Base-by-base conservation (phyloP, 2,329 filamentous ascomycete genomes). In the Fusarium cyanostomum region DNA sequence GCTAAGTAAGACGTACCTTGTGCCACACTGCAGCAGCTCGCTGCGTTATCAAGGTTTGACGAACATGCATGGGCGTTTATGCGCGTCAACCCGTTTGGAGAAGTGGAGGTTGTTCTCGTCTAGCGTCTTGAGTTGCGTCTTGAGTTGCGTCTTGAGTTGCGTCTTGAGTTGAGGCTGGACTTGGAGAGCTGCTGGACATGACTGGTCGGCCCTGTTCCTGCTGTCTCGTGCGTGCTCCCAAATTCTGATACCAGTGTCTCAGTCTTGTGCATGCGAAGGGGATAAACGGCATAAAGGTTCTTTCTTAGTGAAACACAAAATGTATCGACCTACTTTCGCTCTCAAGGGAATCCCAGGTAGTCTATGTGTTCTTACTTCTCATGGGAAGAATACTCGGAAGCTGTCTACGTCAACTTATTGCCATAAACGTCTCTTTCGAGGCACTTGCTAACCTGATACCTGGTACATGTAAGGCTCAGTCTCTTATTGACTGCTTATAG, bases 291-390 rank as follows among this genome's bases (percentile, higher is more conserved):
- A 38, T 49, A 16, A n/a, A 31, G 16, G 18, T 16, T 24, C n/a
- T 26, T 24, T 2, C 24, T 21, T 10, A 24, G 27, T 49, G 45
- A 49, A 49, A 49, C 45, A 16, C 34, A 38, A 21, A 11, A 28
- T 49, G 45, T 39, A 30, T 28, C 44, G 21, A 48, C 31, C 10
- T 48, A 21, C 33, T 27, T 12, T 35, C n/a, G 15, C 43, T 48
- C 34, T 24, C 45, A 49, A 49, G 45, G 45, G 45, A 30, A 49
- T 49, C 45, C 45, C 34, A 49, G 34, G 34, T 49, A n/a, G n/a
- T n/a, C n/a, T n/a, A 21, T 39, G 16, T 30, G 13, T 39, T 24
- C n/a, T 13, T 37, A 8, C 30, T 26, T 11, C 21, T 13, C 31
- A 27, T 48, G n/a, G n/a, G 16, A 21, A 38, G n/a, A n/a, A n/a